Base-by-base conservation (phyloP, 2,329 filamentous ascomycete species). In the Myriosclerotinia duriaeana region DNA sequence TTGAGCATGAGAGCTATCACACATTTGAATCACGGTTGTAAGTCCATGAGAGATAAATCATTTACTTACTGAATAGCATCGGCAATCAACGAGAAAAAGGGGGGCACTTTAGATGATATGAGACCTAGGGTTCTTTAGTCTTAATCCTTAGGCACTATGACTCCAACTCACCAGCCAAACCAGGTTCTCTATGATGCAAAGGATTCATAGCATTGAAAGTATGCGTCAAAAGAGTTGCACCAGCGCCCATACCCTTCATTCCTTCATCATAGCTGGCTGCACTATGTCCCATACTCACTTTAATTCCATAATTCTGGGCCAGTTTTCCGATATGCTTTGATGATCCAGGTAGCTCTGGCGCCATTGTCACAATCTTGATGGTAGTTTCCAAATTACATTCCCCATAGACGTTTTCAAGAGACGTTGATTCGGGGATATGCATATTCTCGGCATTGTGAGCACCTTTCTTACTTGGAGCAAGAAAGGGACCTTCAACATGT, bases 401-500 rank as follows among this genome's bases (percentile, higher is more conserved):
- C n/a, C 83, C 83, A 69, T 85, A 86, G 17, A 84, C 65, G 5
- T 59, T 48, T 56, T 74, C 73, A 14, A 74, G 66, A 5, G 69
- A 63, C n/a, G 69, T 52, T 15, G 62, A 48, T 9, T 58, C 58
- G 11, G 74, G 74, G 14, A 72, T 56, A 34, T 71, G 71, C 70
- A 75, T 71, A 48, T 74, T 71, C 42, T 68, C 62, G 2, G 71
- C 71, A 71, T 74, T 71, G 50, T 85, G 83, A 8, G 83, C 83
- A 50, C 84, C 84, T 72, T 82, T 83, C 72, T 85, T 85, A 4
- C 76, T 74, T 1, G 81, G 79, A 67, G 81, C 78, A 7, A 86
- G 79, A 71, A 83, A 85, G 9, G 84, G 84, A 2, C 84, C 84
- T 78, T 86, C 84, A 22, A 79, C 78, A 71, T 86, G 84, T n/a